Percentiles rank a stretch among this genome's conserved stretches.
Conservation (phyloP, 495 filamentous ascomycete genomes). For the Podospora australis region DNA sequence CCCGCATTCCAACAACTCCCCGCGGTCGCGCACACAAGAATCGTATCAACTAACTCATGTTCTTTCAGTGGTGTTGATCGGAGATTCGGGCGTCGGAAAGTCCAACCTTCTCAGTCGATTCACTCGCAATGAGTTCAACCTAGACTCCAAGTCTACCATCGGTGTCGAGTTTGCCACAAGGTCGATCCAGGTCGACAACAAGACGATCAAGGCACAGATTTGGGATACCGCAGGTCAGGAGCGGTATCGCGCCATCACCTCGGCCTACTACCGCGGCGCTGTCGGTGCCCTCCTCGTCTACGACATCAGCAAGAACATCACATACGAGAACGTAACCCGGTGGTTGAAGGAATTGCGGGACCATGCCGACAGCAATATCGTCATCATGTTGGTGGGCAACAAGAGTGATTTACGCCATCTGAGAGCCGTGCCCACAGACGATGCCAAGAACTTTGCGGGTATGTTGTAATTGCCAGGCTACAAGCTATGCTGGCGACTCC, state of each 20-base stretch:
- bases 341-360: conserved; percentile 99
- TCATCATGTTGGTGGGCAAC: conserved; percentile 99
- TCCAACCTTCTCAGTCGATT: conserved; percentile 99
- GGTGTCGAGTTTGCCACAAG: conserved; percentile 98
- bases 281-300: conserved; percentile 97
- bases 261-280: conserved; percentile 96
- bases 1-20: too few relatives aligned
- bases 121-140: conserved; percentile 99
- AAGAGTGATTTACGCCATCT: conserved; percentile 99
- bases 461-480: conserved; percentile 37
- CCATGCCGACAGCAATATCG: conserved; percentile 98
- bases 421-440: conserved; percentile 94
- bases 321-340: conserved; percentile 96
- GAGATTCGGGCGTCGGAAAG: conserved; percentile 98
- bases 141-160: conserved; percentile 99
- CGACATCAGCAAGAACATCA: conserved; percentile 99
- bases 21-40: conserved; percentile 3
- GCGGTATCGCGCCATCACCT: conserved; percentile 97
- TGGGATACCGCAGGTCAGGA: conserved; percentile 99
- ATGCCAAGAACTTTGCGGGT: conserved; percentile 98
- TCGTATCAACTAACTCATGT: conserved; percentile 24
- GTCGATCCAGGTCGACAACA: conserved; percentile 97
- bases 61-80: conserved; percentile 85
- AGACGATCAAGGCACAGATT: conserved; percentile 99
- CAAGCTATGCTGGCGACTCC: too few relatives aligned